Conservation (phyloP, 306 rosid genomes). For the Lathyrus aphaca region DNA sequence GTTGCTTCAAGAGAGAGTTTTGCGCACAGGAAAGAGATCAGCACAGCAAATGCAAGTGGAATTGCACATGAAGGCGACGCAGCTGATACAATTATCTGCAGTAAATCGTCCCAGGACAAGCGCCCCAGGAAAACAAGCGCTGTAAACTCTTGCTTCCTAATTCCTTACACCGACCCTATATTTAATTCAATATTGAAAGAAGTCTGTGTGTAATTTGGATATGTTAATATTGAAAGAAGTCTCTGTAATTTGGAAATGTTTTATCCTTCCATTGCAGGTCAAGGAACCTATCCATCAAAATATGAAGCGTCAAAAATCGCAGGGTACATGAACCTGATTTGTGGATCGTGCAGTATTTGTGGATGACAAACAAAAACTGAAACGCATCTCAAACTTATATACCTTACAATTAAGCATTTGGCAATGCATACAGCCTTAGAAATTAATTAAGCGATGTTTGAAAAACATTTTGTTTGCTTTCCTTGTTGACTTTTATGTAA, state of each 20-base stretch:
- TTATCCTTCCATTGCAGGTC: constrained; percentile 58
- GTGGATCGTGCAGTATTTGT: neutral
- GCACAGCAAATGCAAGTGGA: constrained; percentile 53
- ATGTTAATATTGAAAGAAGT: constrained; percentile 6
- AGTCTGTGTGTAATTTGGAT: constrained; percentile 9
- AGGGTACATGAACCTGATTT: constrained; percentile 49
- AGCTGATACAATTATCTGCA: constrained; percentile 53
- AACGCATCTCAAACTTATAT: constrained; percentile 15
- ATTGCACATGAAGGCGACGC: constrained; percentile 55
- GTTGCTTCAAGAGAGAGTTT: constrained; percentile 84
- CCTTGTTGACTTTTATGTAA: constrained; percentile 5
- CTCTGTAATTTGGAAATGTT: constrained; percentile 9
- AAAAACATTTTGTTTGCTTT: neutral
- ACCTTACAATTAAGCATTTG: constrained; percentile 14
- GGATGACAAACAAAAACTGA: constrained; percentile 20
- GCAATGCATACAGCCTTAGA: neutral
- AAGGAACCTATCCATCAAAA: constrained; percentile 87
- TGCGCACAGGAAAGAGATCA: constrained; percentile 58
- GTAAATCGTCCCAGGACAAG: constrained; percentile 66
- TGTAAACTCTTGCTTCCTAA: constrained; percentile 49
- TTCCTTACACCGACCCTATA: constrained; percentile 18
- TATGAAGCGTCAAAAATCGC: constrained; percentile 76
- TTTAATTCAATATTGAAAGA: constrained; percentile 15
- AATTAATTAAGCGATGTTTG: neutral
- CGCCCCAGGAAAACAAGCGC: constrained; percentile 89